These are phyloP conservation scores for Cadophora luteo-olivacea DNA, from an alignment of 2,329 filamentous ascomycete species.

Conservation along the genomic window DNA sequence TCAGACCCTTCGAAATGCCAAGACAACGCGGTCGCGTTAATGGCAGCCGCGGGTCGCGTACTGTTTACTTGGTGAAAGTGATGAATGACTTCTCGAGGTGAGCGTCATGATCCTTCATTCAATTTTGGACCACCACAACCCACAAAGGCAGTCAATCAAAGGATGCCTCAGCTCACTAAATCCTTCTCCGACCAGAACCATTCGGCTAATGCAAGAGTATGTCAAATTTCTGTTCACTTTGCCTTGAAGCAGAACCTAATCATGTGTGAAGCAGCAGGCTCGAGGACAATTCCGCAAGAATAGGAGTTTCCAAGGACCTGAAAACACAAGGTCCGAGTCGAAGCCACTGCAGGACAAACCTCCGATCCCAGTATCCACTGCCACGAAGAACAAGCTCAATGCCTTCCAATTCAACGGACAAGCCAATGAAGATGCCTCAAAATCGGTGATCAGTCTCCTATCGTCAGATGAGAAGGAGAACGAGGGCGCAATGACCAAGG, in stretches of 20 bases:
- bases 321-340: constrained; percentile 27
- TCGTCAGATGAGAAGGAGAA: constrained; percentile 42
- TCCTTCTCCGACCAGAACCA: constrained; percentile 47
- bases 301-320: constrained; percentile 41
- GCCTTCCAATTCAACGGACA: constrained; percentile 58
- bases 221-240: not conserved
- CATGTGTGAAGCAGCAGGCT: constrained; percentile 31
- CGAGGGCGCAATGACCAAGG: constrained; percentile 17
- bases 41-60: not conserved
- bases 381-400: constrained; percentile 66
- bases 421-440: constrained; percentile 35
- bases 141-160: constrained; percentile 16
- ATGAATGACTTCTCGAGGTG: not conserved
- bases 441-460: constrained; percentile 31
- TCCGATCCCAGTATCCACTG: constrained; percentile 52
- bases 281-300: constrained; percentile 42
- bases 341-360: constrained; percentile 42
- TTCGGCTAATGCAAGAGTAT: constrained; percentile 41
- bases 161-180: constrained; percentile 45
- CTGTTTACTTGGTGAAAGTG: not conserved
- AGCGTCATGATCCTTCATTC: not conserved
- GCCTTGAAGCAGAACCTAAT: not conserved
- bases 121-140: constrained; percentile 9
- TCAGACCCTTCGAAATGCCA: not conserved
- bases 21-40: constrained; percentile 17